A percentile compares a stretch with the other conserved stretches of the same genome.
Evolutionary conservation across 805 yeast species (phyloP).

Genomic region (Candida tallmaniae): DNA sequence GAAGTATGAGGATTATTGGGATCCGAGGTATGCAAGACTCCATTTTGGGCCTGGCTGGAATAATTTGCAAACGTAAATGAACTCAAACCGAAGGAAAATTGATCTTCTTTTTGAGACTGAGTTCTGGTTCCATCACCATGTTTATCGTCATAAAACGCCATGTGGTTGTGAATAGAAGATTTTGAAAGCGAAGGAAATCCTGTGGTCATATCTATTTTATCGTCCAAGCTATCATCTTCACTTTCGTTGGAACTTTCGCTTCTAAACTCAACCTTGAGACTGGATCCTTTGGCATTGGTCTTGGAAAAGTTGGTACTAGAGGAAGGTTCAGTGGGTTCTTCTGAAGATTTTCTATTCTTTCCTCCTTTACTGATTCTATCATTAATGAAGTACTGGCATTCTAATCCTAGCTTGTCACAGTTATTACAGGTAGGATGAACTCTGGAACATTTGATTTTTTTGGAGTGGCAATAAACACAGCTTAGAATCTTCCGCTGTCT

Average conservation of each 20-base stretch:
- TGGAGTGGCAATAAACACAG: conserved; percentile 56
- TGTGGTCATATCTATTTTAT: background rate
- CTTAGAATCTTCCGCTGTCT: conserved; percentile 56
- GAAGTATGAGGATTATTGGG: background rate
- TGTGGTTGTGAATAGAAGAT: background rate
- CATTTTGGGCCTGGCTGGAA: background rate
- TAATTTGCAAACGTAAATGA: conserved; percentile 30
- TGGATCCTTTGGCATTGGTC: background rate
- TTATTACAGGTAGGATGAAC: conserved; percentile 52
- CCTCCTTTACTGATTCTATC: conserved; percentile 50
- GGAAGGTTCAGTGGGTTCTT: too few species aligned
- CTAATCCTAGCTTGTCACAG: conserved; percentile 44
- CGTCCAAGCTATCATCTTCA: background rate
- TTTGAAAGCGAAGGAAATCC: background rate
- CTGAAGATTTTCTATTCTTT: conserved; percentile 15
- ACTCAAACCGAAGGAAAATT: conserved; percentile 28
- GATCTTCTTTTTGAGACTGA: conserved; percentile 16
- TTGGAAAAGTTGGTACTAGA: background rate
- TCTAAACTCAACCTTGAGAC: background rate
- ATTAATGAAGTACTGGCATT: conserved; percentile 54
- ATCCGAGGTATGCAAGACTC: background rate
- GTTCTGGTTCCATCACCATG: background rate
- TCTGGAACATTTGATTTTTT: conserved; percentile 61
- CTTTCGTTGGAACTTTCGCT: background rate
- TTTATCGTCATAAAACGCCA: background rate